Base-by-base conservation (phyloP, 2,329 filamentous ascomycete species). In the Calonectria hawksworthii region DNA sequence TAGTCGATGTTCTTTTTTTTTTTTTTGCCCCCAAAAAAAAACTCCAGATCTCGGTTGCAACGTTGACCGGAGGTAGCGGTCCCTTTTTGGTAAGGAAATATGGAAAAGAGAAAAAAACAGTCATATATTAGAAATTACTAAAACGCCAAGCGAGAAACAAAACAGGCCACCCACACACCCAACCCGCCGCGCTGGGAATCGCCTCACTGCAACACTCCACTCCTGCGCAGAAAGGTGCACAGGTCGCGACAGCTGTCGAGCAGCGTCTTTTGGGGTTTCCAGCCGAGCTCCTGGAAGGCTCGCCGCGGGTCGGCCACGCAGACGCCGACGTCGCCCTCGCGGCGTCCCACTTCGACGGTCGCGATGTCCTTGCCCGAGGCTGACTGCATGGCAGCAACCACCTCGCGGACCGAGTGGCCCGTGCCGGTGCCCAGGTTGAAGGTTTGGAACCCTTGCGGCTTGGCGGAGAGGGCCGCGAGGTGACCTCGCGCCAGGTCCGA, bases 401-500 rank as follows among this genome's bases (percentile, higher is more conserved):
- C 85, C 70, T 88, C 86, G 18, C 83, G 80, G 2, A 88, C 87
- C 0, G 86, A 87, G 16, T 85, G 84, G 18, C 86, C 86, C 23
- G 80, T 84, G 59, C 87, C 87, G 28, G 84, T 86, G n/a, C 87
- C 87, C 9, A 88, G 80, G 74, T 88, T 88, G 77, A 86, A 88
- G 32, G 85, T 84, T 50, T 85, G 84, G 79, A 86, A 88, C 1
- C 59, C 76, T 18, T 75, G 69, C 21, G 67, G 64, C 50, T 84
- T 83, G 44, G 86, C 79, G 32, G 81, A 77, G 23, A 92, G 85
- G 3, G 92, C 92, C 10, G 92, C 90, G 61, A 93, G 88, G 83
- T 94, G 92, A 13, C 90, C 92, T 59, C 89, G 86, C 10, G 92
- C 92, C 54, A 94, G 87, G 82, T 93, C 92, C 30, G 88, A 89